Evolutionary conservation across 139 green algal genomes (phyloP), one percentile per base, ranked within the genome.

Genomic region (Tetradesmus lagerheimii): DNA sequence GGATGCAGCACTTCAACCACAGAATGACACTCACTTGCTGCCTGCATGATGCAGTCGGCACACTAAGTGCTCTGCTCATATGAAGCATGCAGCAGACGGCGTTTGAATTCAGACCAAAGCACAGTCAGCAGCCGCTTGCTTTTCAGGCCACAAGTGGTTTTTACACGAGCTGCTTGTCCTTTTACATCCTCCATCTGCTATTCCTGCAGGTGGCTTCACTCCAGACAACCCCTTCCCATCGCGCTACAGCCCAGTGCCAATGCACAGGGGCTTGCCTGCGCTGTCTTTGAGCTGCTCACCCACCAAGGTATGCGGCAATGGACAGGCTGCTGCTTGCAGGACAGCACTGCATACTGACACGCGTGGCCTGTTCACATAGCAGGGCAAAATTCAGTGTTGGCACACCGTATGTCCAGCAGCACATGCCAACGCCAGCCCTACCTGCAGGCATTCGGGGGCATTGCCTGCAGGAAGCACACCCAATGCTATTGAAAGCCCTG

Each of bases 201-300:
- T 67, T 34, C 41, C 27, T 88, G 83, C 83, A 88, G 83, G 83
- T 62, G 83, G 83, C 29, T 88, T 88, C 64, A 88, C 62, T 67
- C 35, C 83, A n/a, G 64, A 80, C 23, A 88, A 88, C 41, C 83
- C 83, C 12, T 88, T 88, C 38, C 83, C 82, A 5, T 87, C 64
- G 15, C 83, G 83, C 29, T 80, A 80, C 83, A 88, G 83, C 64
- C 82, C 81, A n/a, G 53, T 53, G 43, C 82, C 34, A 53, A 23
- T 11, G 12, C 57, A 31, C 57, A 71, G 57, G 57, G 57, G 57
- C 57, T 31, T 71, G 57, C 23, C 57, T n/a, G 23, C 20, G 57
- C 57, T 71, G 2, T 71, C 57, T 71, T 8, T 71, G 23, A 8
- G 57, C 57, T 71, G 3, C 57, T 71, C 14, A n/a, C 57, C 57